phyloP scores from a whole-genome alignment of 305 asterid species.

The Solanum hybrid region DNA sequence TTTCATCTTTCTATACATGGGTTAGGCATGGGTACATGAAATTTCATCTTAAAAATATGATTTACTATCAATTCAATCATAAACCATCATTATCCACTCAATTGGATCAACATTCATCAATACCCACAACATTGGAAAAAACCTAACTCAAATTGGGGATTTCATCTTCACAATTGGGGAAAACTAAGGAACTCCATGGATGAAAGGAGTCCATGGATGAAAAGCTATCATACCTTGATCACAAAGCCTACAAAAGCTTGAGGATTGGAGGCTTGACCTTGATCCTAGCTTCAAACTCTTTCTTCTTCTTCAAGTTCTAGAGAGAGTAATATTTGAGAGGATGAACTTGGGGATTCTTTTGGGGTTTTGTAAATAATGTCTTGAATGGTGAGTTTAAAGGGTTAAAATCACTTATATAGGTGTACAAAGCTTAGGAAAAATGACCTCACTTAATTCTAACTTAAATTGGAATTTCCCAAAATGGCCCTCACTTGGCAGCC shows the following conservation, averaged over 20 bases:
- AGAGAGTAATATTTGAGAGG: neutral
- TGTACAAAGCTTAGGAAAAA: neutral
- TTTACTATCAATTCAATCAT: neutral
- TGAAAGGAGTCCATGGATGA: neutral
- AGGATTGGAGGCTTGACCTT: neutral
- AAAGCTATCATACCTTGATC: neutral
- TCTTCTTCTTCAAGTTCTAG: no score
- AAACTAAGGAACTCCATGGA: neutral
- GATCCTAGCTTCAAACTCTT: neutral
- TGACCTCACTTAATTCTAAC: neutral
- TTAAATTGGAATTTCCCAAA: neutral
- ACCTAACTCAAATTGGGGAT: neutral
- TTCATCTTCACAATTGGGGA: neutral
- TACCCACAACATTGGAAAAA: neutral
- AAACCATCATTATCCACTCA: neutral
- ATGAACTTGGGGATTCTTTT: neutral
- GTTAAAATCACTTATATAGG: neutral
- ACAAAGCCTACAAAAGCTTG: neutral
- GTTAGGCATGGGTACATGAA: neutral
- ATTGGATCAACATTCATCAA: neutral
- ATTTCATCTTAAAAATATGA: neutral
- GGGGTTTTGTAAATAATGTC: neutral
- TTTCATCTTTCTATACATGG: neutral
- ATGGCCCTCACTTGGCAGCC: neutral
- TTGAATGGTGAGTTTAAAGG: neutral